Evolutionary conservation across 352 stramenopile genomes (phyloP).

Genomic region (Phytopythium ostracodes): DNA sequence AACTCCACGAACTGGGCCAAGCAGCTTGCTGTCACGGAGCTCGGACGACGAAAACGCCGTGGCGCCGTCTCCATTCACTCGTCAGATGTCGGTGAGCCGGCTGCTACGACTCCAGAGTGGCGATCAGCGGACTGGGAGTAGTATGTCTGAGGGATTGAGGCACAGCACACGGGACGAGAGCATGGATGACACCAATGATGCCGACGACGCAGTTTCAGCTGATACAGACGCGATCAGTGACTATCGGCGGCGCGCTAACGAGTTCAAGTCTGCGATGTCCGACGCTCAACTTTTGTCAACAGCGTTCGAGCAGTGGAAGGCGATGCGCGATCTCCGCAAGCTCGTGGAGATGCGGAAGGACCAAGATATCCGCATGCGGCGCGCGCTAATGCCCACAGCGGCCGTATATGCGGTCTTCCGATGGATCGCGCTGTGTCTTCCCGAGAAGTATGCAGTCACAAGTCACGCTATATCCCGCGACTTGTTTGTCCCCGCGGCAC

Average conservation of each 20-base stretch:
- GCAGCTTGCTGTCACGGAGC: neutral
- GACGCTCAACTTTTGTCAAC: conserved; percentile 29
- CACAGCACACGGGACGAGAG: neutral
- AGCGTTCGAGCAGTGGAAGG: conserved; percentile 44
- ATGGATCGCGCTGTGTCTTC: conserved; percentile 38
- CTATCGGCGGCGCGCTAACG: neutral
- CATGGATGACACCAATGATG: neutral
- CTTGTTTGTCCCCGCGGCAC: conserved; percentile 12
- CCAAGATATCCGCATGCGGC: conserved; percentile 18
- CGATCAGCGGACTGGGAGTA: neutral
- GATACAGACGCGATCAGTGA: neutral
- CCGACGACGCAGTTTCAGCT: neutral
- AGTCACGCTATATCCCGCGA: conserved; percentile 27
- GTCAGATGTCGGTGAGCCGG: neutral
- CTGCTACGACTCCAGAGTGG: neutral
- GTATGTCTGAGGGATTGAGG: no score
- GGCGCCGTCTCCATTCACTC: neutral
- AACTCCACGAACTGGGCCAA: neutral
- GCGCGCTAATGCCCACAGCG: conserved; percentile 13
- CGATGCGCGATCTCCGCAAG: conserved; percentile 24
- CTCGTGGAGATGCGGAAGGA: conserved; percentile 23
- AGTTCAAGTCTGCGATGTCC: neutral
- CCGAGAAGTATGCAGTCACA: conserved; percentile 19
- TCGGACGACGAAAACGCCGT: neutral
- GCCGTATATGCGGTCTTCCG: conserved; percentile 27